Conservation (phyloP, 148 eudicot species). For the Polygonum aviculare region DNA sequence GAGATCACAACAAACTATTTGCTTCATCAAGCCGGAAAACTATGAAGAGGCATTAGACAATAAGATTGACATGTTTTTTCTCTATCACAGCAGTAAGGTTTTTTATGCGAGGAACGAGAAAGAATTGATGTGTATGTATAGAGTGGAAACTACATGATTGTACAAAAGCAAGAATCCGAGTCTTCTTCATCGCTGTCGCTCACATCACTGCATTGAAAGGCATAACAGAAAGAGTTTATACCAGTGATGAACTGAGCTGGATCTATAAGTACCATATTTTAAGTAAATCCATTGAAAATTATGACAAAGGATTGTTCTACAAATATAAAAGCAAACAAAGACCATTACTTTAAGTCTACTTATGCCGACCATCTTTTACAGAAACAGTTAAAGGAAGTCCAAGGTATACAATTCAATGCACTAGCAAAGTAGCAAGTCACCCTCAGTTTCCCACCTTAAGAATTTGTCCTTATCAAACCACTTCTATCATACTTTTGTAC, state of each 20-base stretch:
- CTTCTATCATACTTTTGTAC: not conserved
- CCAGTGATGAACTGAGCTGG: not conserved
- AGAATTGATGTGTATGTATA: not conserved
- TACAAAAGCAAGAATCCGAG: constrained; percentile 34
- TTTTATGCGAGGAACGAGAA: not conserved
- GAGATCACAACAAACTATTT: not conserved
- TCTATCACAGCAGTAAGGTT: not conserved
- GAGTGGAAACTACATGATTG: constrained; percentile 32
- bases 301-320: not conserved
- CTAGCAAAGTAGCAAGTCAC: not conserved
- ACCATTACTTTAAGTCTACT: not conserved
- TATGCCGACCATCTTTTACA: not conserved
- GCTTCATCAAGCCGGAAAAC: not conserved
- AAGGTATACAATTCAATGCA: not conserved
- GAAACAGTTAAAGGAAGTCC: not conserved
- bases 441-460: not conserved
- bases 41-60: not conserved
- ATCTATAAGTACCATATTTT: not conserved
- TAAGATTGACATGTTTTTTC: not conserved
- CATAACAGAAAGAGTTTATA: not conserved
- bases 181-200: constrained; percentile 40
- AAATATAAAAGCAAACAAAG: not conserved
- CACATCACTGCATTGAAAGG: constrained; percentile 31
- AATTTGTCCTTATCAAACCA: not conserved
- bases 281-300: not conserved